Evolutionary conservation across 495 filamentous ascomycete species (phyloP).

Genomic region (Trichocladium antarcticum): DNA sequence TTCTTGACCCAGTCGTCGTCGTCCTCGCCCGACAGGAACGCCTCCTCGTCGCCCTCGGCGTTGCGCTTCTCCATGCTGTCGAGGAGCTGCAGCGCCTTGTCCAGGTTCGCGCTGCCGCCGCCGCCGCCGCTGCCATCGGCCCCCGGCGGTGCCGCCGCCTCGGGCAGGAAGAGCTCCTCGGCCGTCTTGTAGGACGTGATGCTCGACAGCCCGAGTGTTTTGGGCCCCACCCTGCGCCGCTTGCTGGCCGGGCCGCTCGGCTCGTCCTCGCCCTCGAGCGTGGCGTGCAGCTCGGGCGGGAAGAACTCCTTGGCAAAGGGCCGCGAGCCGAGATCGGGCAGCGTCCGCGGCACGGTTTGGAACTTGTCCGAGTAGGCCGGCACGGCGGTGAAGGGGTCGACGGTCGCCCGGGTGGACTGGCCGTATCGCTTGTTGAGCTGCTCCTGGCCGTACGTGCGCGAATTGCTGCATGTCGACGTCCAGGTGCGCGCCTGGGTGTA

Average conservation of each 20-base stretch:
- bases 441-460: slow-evolving; percentile 36
- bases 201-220: slow-evolving; percentile 24
- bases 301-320: slow-evolving; percentile 40
- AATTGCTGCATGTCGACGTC: slow-evolving; percentile 10
- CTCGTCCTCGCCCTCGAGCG: slow-evolving; percentile 37
- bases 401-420: slow-evolving; percentile 34
- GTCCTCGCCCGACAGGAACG: slow-evolving; percentile 29
- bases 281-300: slow-evolving; percentile 41
- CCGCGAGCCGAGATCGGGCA: slow-evolving; percentile 37
- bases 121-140: slow-evolving; percentile 6
- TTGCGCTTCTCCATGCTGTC: slow-evolving; percentile 28
- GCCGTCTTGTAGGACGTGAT: slow-evolving; percentile 25
- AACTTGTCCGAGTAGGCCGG: slow-evolving; percentile 42
- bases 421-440: slow-evolving; percentile 42
- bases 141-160: not conserved
- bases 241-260: slow-evolving; percentile 11
- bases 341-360: slow-evolving; percentile 29
- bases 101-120: slow-evolving; percentile 16
- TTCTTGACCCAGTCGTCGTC: slow-evolving; percentile 35
- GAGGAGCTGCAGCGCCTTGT: slow-evolving; percentile 28
- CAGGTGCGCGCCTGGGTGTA: slow-evolving; percentile 36
- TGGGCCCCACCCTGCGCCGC: slow-evolving; percentile 21
- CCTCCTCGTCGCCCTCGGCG: slow-evolving; percentile 33
- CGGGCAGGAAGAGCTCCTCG: slow-evolving; percentile 24
- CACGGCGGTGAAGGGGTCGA: slow-evolving; percentile 42